Evolutionary conservation across 2,329 filamentous ascomycete genomes (phyloP), one percentile per base, ranked within the genome.

Genomic region (Epichloe gansuensis): DNA sequence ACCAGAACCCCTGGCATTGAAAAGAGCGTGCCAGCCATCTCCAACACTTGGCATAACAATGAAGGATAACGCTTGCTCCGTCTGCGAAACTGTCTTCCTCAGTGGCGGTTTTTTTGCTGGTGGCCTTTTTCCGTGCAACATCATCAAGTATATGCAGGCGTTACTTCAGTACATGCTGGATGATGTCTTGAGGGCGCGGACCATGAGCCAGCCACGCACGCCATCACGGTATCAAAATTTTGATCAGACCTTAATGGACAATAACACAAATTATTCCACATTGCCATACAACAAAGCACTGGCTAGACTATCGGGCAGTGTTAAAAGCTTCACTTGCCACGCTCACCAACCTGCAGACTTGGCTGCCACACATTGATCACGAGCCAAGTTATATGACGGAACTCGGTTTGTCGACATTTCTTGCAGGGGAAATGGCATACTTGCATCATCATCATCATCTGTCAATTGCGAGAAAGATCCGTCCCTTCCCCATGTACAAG

Each of bases 1-100:
- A 74, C 44, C 80, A 80, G 63, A 76, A 70, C 54, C 71, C 75
- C 49, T 83, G 82, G 74, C 87, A 93, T 68, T 95, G 85, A 66
- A 39, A 38, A 39, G 31, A 17, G n/a, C 7, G 6, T 47, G 23
- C 11, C 23, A 15, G 21, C 44, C 3, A 4, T 17, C 15, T 9
- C 25, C 8, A 17, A 42, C 40, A 21, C 40, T 42, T 13, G 21
- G 21, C 17, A 4, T 6, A 48, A 34, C 31, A 7, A 12, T 35
- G n/a, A 41, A 31, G 25, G 47, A 48, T 8, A 31, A 38, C 8
- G 36, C 31, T 31, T 48, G 23, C 25, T 27, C 39, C 17, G 46
- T 25, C 39, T 38, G 35, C 15, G 36, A 23, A 17, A 31, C n/a
- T 15, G 27, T 48, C 17, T 25, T 38, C 17, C 17, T 7, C 13